Conservation (phyloP, 2,329 filamentous ascomycete species). For the Arthrobotrys megalospora region DNA sequence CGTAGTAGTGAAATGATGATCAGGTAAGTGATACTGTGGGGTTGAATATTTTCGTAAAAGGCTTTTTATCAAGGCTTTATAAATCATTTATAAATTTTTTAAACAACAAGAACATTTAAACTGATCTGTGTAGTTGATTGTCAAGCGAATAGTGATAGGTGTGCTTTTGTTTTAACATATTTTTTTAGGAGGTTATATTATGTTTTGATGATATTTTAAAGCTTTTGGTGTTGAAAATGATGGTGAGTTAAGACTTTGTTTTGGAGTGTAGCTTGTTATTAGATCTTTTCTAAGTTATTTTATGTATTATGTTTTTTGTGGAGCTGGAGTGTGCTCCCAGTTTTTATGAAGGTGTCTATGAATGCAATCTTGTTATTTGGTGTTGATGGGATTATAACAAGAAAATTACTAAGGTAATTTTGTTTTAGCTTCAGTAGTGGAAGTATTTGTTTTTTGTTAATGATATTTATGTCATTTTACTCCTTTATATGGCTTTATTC, state of each 20-base stretch:
- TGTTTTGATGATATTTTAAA: neutral
- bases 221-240: neutral
- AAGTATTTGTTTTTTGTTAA: neutral
- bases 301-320: neutral
- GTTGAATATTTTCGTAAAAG: neutral
- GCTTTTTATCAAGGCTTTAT: conserved; percentile 6
- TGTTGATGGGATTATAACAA: neutral
- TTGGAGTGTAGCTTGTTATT: too few relatives aligned
- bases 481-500: neutral
- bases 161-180: neutral
- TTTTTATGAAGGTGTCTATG: neutral
- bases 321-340: neutral
- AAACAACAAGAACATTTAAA: conserved; percentile 4
- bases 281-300: neutral
- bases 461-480: neutral
- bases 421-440: neutral
- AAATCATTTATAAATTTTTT: conserved; percentile 4
- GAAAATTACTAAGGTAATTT: neutral
- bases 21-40: neutral
- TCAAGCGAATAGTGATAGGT: neutral
- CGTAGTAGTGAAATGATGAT: neutral
- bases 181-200: neutral
- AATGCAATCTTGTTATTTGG: neutral
- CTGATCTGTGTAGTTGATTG: neutral
- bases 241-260: too few relatives aligned